Conservation (phyloP, 352 stramenopile species). For the Pythium dissimile region DNA sequence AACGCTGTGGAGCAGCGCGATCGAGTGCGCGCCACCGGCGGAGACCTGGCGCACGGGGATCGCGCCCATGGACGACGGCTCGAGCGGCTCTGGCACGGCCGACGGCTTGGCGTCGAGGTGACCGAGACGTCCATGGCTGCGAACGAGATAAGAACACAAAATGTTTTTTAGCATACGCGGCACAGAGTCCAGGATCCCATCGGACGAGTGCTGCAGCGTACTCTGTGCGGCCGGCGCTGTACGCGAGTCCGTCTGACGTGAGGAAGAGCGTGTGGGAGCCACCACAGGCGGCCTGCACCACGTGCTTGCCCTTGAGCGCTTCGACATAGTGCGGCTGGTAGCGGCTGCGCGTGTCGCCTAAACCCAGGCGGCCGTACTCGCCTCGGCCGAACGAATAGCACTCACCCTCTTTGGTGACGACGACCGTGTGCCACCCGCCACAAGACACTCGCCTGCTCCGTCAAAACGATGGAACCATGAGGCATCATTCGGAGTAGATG, state of each 20-base stretch:
- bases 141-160: background rate
- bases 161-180: no score
- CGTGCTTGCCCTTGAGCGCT: slow-evolving; percentile 47
- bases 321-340: slow-evolving; percentile 64
- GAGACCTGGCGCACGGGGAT: slow-evolving; percentile 69
- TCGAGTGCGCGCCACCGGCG: slow-evolving; percentile 67
- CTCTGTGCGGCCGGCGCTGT: slow-evolving; percentile 80
- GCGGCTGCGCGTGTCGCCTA: slow-evolving; percentile 75
- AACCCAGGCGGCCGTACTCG: slow-evolving; percentile 82
- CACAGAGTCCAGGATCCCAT: background rate
- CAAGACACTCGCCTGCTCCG: slow-evolving; percentile 64
- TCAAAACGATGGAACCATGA: background rate
- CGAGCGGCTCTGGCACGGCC: slow-evolving; percentile 43
- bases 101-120: slow-evolving; percentile 51
- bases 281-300: slow-evolving; percentile 77
- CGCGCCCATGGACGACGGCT: slow-evolving; percentile 36
- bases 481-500: background rate
- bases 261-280: slow-evolving; percentile 85
- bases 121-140: slow-evolving; percentile 67
- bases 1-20: slow-evolving; percentile 66
- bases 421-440: slow-evolving; percentile 79
- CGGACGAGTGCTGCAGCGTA: slow-evolving; percentile 34
- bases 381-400: slow-evolving; percentile 77
- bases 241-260: slow-evolving; percentile 79
- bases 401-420: slow-evolving; percentile 67